A percentile compares a stretch with the other conserved stretches of the same genome.
Evolutionary conservation across 139 green algal species (phyloP).

Genomic region (Chlamydomonas asymmetrica): DNA sequence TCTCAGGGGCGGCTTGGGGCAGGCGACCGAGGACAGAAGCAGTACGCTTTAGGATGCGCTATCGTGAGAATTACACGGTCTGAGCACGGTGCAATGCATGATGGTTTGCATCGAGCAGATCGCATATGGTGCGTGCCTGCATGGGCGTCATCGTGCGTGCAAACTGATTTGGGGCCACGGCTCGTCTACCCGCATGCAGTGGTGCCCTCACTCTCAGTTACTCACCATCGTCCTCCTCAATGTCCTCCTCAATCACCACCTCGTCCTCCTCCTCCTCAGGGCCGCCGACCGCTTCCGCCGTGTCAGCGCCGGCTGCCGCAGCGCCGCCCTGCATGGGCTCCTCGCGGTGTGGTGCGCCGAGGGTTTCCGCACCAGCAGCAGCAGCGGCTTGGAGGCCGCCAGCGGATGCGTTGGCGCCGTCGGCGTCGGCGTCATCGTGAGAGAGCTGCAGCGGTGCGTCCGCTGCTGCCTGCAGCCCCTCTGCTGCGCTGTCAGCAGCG

Average conservation of each 20-base stretch:
- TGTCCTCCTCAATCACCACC: neutral
- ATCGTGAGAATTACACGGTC: neutral
- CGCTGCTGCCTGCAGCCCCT: too few species aligned
- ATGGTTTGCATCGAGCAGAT: neutral
- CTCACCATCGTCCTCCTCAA: neutral
- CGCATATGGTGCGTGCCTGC: neutral
- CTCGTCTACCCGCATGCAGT: neutral
- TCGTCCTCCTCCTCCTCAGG: neutral
- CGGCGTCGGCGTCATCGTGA: too few species aligned
- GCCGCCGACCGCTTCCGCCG: neutral
- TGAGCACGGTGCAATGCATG: neutral
- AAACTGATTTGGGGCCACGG: too few species aligned
- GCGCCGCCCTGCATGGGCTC: neutral
- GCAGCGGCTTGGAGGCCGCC: too few species aligned
- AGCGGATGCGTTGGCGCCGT: too few species aligned
- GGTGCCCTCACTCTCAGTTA: neutral
- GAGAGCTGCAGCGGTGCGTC: too few species aligned
- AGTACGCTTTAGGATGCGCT: neutral
- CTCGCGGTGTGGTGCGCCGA: too few species aligned
- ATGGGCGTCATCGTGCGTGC: neutral
- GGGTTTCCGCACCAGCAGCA: too few species aligned
- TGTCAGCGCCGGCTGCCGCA: neutral
- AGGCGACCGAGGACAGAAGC: neutral
- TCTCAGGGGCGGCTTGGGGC: conserved; percentile 13
- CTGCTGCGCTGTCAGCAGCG: too few species aligned